phyloP scores from a whole-genome alignment of 345 rosid species.

The Melaleuca alternifolia region DNA sequence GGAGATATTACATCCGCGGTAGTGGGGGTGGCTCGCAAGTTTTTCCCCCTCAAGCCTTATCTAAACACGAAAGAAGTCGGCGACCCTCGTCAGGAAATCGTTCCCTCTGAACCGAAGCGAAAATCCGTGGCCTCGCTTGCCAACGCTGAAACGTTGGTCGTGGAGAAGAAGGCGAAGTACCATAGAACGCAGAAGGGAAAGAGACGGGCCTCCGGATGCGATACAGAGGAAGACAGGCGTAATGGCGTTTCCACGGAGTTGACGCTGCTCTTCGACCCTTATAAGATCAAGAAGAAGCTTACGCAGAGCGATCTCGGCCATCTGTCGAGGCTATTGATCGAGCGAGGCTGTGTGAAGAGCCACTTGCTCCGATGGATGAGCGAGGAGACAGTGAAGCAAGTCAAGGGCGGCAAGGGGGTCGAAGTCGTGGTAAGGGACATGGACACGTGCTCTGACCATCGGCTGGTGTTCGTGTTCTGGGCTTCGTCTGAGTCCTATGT shows the following conservation, averaged over 20 bases:
- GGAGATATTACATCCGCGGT: fast-evolving
- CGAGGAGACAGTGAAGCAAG: background rate
- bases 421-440: background rate
- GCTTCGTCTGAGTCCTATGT: background rate
- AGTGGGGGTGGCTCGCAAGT: background rate
- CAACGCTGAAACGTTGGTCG: background rate
- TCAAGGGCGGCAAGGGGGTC: background rate
- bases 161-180: background rate
- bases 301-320: background rate
- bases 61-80: background rate
- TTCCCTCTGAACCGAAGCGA: background rate
- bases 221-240: background rate
- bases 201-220: background rate
- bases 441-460: constrained; percentile 1
- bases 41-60: background rate
- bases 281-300: background rate
- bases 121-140: background rate
- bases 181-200: background rate
- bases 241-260: background rate
- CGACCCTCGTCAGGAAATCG: background rate
- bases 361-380: background rate
- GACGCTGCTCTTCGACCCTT: background rate
- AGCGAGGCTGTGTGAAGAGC: background rate
- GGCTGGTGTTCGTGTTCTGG: background rate
- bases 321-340: background rate